Evolutionary conservation across 75 land plant species (phyloP).

Genomic region (Adiantum capillusveneris): DNA sequence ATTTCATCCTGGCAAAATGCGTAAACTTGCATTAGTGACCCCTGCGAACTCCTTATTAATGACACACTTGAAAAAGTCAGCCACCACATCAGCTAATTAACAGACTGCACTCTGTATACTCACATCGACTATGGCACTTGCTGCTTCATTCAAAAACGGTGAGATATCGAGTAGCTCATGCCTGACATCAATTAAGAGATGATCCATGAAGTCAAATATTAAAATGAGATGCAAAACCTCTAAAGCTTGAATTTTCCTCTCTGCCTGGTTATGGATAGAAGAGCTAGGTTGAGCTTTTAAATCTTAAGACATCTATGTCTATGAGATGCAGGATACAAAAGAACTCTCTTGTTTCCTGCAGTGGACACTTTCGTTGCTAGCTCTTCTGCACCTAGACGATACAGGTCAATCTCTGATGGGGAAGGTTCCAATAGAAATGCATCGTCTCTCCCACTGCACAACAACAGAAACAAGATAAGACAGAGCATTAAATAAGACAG

Average conservation of each 20-base stretch:
- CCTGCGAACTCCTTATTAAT: too few species aligned
- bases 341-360: neutral
- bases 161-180: constrained; percentile 81
- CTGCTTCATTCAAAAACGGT: constrained; percentile 69
- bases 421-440: constrained; percentile 7
- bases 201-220: too few species aligned
- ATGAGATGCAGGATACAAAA: constrained; percentile 8
- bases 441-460: constrained; percentile 6
- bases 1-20: too few species aligned
- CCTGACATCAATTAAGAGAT: constrained; percentile 20
- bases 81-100: neutral
- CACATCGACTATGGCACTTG: constrained; percentile 96
- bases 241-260: too few species aligned
- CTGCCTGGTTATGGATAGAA: too few species aligned
- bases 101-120: constrained; percentile 8
- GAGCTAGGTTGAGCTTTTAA: too few species aligned
- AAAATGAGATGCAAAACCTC: too few species aligned
- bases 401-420: constrained; percentile 3
- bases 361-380: constrained; percentile 1
- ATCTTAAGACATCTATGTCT: too few species aligned
- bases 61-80: too few species aligned
- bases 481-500: too few species aligned
- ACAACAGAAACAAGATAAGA: too few species aligned
- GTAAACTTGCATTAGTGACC: too few species aligned
- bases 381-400: neutral